Evolutionary conservation across 306 rosid genomes (phyloP).

Genomic region (Lotus japonicus): DNA sequence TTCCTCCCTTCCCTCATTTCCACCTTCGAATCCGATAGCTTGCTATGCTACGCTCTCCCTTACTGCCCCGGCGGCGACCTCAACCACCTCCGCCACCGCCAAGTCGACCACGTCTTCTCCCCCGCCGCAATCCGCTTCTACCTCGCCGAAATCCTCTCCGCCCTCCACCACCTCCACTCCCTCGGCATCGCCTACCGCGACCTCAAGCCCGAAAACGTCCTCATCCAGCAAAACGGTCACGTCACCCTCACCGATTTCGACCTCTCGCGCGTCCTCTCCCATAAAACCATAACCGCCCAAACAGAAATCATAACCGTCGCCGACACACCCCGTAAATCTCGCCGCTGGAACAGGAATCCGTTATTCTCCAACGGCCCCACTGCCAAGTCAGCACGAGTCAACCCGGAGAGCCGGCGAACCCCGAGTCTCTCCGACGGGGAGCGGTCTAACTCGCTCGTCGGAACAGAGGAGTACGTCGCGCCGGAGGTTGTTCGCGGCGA

Average conservation of each 20-base stretch:
- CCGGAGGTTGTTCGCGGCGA: constrained; percentile 89
- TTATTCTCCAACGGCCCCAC: too few species aligned
- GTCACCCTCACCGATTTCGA: constrained; percentile 93
- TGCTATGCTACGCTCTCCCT: constrained; percentile 76
- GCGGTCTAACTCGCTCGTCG: constrained; percentile 83
- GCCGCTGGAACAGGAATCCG: constrained; percentile 31
- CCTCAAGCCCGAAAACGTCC: constrained; percentile 88
- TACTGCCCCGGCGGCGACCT: constrained; percentile 96
- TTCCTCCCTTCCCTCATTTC: constrained; percentile 65
- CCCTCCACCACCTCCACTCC: constrained; percentile 71
- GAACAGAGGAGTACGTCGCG: constrained; percentile 89
- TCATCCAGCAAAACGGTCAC: constrained; percentile 77
- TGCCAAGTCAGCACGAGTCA: constrained; percentile 81
- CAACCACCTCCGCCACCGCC: constrained; percentile 75
- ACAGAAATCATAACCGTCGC: neutral
- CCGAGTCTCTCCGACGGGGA: constrained; percentile 64
- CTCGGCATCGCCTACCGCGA: constrained; percentile 88
- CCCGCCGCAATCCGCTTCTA: constrained; percentile 69
- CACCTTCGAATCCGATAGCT: constrained; percentile 42
- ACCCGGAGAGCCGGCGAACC: constrained; percentile 76
- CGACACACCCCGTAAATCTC: constrained; percentile 31
- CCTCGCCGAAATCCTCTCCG: constrained; percentile 76
- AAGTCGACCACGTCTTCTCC: constrained; percentile 72
- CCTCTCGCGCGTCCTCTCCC: constrained; percentile 59
- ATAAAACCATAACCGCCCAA: constrained; percentile 10